Conservation (phyloP, 805 yeast species). For the Ascoidea asiatica region DNA sequence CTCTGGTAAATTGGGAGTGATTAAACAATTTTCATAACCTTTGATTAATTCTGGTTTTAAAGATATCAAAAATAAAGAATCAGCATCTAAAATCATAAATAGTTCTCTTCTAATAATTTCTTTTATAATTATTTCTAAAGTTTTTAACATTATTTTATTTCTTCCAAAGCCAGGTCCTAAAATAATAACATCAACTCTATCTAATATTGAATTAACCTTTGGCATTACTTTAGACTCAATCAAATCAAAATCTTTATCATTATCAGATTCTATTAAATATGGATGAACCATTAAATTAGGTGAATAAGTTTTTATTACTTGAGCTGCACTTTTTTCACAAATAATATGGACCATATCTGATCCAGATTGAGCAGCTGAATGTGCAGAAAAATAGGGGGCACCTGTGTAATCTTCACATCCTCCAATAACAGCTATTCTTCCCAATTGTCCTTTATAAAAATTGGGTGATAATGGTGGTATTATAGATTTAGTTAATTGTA, state of each 20-base stretch:
- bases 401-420: constrained; percentile 96
- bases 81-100: constrained; percentile 72
- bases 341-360: constrained; percentile 81
- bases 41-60: constrained; percentile 38
- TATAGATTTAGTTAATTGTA: constrained; percentile 35
- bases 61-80: constrained; percentile 61
- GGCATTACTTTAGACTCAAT: constrained; percentile 36
- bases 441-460: constrained; percentile 87
- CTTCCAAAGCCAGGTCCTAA: constrained; percentile 94
- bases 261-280: constrained; percentile 39
- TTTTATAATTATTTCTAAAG: constrained; percentile 42
- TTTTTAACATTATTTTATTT: constrained; percentile 50
- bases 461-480: constrained; percentile 64
- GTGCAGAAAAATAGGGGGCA: constrained; percentile 86
- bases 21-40: constrained; percentile 44
- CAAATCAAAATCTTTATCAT: constrained; percentile 15
- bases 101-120: constrained; percentile 35
- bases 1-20: constrained; percentile 89
- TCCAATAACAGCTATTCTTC: constrained; percentile 76
- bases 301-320: constrained; percentile 73
- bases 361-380: constrained; percentile 74
- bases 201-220: constrained; percentile 39
- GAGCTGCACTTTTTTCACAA: constrained; percentile 71
- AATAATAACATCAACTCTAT: constrained; percentile 67
- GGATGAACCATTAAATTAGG: constrained; percentile 98